phyloP scores from a whole-genome alignment of 352 stramenopile species.

The Phytopythium kandeliae region DNA sequence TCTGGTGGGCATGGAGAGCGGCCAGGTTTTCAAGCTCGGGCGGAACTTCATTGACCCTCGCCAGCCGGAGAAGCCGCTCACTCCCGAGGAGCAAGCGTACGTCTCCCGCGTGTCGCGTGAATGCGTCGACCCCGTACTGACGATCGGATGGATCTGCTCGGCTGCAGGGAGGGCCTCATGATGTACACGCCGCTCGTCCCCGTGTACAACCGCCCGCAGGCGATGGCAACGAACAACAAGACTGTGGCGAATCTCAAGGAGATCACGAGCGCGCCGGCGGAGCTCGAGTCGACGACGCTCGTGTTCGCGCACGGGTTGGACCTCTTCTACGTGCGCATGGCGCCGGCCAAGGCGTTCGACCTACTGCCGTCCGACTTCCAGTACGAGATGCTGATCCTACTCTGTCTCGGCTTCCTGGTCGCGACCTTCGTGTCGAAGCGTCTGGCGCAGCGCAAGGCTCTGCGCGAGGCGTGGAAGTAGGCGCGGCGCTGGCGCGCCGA shows the following conservation, averaged over 20 bases:
- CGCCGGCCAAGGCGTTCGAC: conserved; percentile 94
- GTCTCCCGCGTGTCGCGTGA: conserved; percentile 1
- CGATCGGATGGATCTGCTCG: no score
- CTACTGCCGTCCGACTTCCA: conserved; percentile 96
- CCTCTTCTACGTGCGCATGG: conserved; percentile 92
- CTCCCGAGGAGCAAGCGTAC: conserved; percentile 63
- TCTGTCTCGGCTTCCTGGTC: conserved; percentile 86
- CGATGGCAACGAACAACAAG: conserved; percentile 90
- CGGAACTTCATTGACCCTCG: conserved; percentile 92
- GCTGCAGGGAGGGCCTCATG: conserved; percentile 61
- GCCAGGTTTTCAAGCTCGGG: conserved; percentile 92
- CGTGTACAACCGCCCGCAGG: conserved; percentile 76
- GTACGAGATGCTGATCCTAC: conserved; percentile 88
- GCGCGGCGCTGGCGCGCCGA: neutral
- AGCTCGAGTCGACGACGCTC: conserved; percentile 95
- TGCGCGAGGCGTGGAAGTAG: conserved; percentile 84
- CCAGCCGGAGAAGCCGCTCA: conserved; percentile 89
- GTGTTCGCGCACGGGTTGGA: conserved; percentile 92
- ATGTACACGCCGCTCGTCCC: conserved; percentile 90
- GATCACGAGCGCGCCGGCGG: conserved; percentile 65
- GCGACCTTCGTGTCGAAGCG: conserved; percentile 62
- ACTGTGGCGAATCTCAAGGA: conserved; percentile 75
- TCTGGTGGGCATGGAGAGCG: conserved; percentile 89
- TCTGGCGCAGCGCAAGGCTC: conserved; percentile 64
- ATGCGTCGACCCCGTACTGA: no score